phyloP scores from a whole-genome alignment of 1,139 yeast species.

The Magnusiomyces starmeri region DNA sequence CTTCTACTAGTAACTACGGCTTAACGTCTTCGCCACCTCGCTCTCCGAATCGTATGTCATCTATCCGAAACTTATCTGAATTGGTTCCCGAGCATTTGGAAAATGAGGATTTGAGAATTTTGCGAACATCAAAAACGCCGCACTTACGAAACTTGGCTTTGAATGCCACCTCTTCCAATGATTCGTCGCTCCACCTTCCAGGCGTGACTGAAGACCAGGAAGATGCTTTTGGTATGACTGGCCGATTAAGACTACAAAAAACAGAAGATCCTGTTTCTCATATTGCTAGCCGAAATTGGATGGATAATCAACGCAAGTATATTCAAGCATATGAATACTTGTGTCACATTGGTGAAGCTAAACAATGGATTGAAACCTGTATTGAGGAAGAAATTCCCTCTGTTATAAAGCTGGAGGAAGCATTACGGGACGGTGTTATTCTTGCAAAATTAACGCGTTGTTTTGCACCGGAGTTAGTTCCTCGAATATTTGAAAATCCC shows the following conservation, averaged over 20 bases:
- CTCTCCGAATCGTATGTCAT: background rate
- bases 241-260: slow-evolving; percentile 33
- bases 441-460: slow-evolving; percentile 71
- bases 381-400: slow-evolving; percentile 47
- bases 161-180: slow-evolving; percentile 9
- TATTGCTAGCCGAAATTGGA: slow-evolving; percentile 32
- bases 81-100: slow-evolving; percentile 6
- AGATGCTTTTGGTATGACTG: slow-evolving; percentile 35
- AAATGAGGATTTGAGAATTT: slow-evolving; percentile 12
- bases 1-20: background rate
- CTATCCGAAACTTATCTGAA: background rate
- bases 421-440: slow-evolving; percentile 74
- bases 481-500: slow-evolving; percentile 48
- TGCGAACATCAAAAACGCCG: slow-evolving; percentile 12
- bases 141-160: slow-evolving; percentile 13
- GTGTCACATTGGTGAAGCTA: slow-evolving; percentile 83
- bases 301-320: slow-evolving; percentile 40
- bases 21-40: background rate
- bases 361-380: slow-evolving; percentile 61
- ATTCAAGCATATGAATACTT: slow-evolving; percentile 69
- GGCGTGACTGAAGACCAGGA: slow-evolving; percentile 31
- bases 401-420: slow-evolving; percentile 51
- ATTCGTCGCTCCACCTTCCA: slow-evolving; percentile 13
- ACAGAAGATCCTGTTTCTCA: slow-evolving; percentile 28
- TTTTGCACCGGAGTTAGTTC: slow-evolving; percentile 61